Evolutionary conservation across 352 stramenopile species (phyloP), one percentile per base, ranked within the genome.

Genomic region (Blastocystis sp.): DNA sequence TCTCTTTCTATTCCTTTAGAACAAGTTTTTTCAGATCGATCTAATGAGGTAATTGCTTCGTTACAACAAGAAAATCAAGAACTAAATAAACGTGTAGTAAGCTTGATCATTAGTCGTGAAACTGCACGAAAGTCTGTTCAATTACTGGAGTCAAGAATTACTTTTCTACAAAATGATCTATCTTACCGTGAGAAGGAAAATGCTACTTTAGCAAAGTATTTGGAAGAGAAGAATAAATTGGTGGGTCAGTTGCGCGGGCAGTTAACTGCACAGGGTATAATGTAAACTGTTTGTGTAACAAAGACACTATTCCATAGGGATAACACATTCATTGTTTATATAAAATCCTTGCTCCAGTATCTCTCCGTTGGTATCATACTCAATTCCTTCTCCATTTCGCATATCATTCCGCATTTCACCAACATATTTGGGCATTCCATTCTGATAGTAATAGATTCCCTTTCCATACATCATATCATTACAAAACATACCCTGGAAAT

Each of bases 381-480:
- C 56, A 16, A 85, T 45, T 9, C 73, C 73, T n/a, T 85, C 73
- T 18, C 73, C 73, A 45, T 85, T 85, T 30, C 73, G 73, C 73
- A 47, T 45, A 43, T 85, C 53, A 34, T 85, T 85, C 47, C 47
- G 73, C 30, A 66, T 66, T 9, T 65, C 54, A 20, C 73, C 73
- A 11, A 85, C 73, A 45, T 66, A 85, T 9, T 59, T 54, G 20
- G 73, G 73, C 54, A 66, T 45, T 50, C 73, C 73, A 26, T 85
- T 85, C 26, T 66, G 30, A 43, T 85, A 85, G 41, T 56, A 85
- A 45, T 26, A 66, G 1, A 85, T 41, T 41, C 78, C 78, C n/a
- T 76, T 78, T 24, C 78, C 78, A 26, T 45, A 79, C 78, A 89
- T 89, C 41, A 53, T 62, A 65, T 89, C 78, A 39, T 89, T 18